Conservation (phyloP, 176 grass and related monocot genomes). For the Ananas comosus region DNA sequence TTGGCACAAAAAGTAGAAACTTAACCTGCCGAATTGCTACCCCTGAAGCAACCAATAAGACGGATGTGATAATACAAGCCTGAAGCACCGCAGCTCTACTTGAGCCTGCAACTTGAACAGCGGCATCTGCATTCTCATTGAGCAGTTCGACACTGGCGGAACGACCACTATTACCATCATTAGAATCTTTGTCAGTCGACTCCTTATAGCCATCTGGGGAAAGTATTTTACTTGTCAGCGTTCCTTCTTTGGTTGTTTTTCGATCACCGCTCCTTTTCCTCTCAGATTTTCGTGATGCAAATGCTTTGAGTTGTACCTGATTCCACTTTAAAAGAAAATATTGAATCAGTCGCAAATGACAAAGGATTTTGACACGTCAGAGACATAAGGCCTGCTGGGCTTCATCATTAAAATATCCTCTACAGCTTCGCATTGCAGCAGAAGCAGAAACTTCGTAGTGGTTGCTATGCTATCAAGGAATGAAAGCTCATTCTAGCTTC, state of each 20-base stretch:
- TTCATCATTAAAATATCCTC: no score
- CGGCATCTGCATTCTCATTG: conserved; percentile 15
- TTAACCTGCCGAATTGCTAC: conserved; percentile 59
- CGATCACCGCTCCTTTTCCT: background rate
- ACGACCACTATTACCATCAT: conserved; percentile 6
- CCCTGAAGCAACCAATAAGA: conserved; percentile 38
- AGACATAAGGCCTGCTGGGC: no score
- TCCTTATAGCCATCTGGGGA: background rate
- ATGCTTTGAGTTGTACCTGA: background rate
- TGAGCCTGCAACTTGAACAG: conserved; percentile 16
- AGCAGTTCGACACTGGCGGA: conserved; percentile 8
- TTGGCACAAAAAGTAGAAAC: background rate
- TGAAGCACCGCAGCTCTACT: conserved; percentile 61
- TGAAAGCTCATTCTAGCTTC: no score
- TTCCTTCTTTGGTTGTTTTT: conserved; percentile 19
- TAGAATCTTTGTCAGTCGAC: conserved; percentile 5
- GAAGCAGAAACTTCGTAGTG: no score
- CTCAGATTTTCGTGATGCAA: background rate
- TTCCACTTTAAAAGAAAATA: background rate
- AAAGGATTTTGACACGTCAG: background rate
- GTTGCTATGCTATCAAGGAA: no score
- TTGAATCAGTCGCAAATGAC: background rate
- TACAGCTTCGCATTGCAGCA: no score
- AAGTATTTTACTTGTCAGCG: conserved; percentile 22
- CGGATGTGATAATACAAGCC: conserved; percentile 54